Conservation (phyloP, 179 eudicot genomes). For the Camellia oleifera region DNA sequence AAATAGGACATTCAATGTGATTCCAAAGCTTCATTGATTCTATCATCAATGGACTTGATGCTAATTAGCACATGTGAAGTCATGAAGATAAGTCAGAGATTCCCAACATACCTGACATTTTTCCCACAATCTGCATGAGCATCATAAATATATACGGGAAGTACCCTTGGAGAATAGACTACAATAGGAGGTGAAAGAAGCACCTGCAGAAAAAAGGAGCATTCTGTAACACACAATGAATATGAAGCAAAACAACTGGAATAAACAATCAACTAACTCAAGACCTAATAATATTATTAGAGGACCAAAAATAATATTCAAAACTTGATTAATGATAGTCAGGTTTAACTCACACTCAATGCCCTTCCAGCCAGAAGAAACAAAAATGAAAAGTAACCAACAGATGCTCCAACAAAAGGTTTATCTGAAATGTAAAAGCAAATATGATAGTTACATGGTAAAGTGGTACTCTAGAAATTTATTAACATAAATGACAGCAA, state of each 20-base stretch:
- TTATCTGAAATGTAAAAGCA: conserved; percentile 45
- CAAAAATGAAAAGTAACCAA: conserved; percentile 91
- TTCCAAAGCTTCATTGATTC: background rate
- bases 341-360: conserved; percentile 62
- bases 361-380: conserved; percentile 97
- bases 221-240: background rate
- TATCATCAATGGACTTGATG: background rate
- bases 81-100: background rate
- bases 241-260: conserved; percentile 1
- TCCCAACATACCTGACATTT: conserved; percentile 84
- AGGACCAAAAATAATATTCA: conserved; percentile 6
- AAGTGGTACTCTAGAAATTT: background rate
- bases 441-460: conserved; percentile 6
- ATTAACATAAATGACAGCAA: background rate
- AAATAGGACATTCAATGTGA: background rate
- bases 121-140: conserved; percentile 98
- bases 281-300: background rate
- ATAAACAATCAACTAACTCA: background rate
- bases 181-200: conserved; percentile 99
- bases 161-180: conserved; percentile 96
- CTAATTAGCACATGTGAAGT: background rate
- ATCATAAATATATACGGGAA: conserved; percentile 97
- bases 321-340: background rate
- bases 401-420: conserved; percentile 92
- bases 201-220: conserved; percentile 48